Conservation (phyloP, 2,329 filamentous ascomycete species). For the Chaetomium olivaceum region DNA sequence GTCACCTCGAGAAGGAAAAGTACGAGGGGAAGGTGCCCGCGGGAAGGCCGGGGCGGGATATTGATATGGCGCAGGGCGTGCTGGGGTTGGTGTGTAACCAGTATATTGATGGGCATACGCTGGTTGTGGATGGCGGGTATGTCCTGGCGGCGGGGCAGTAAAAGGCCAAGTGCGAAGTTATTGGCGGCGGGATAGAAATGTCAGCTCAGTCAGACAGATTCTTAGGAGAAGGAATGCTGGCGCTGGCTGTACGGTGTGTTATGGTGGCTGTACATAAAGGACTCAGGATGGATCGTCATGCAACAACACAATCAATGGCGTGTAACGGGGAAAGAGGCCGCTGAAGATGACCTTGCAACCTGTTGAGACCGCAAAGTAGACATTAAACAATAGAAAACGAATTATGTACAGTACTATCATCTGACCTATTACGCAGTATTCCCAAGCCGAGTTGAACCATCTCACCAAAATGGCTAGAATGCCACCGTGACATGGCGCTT, state of each 20-base stretch:
- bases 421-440: background rate
- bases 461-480: background rate
- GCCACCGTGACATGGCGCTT: background rate
- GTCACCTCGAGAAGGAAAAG: slow-evolving; percentile 56
- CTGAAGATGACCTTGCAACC: background rate
- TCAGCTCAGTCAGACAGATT: background rate
- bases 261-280: too few relatives aligned
- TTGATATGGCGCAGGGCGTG: slow-evolving; percentile 59
- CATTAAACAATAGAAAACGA: background rate
- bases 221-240: background rate
- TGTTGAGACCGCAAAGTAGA: background rate
- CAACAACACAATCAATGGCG: too few relatives aligned
- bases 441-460: background rate
- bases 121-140: slow-evolving; percentile 57
- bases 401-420: background rate
- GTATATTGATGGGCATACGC: slow-evolving; percentile 43
- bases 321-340: background rate
- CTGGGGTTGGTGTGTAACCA: slow-evolving; percentile 51
- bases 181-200: background rate
- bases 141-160: slow-evolving; percentile 41
- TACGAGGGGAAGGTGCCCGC: slow-evolving; percentile 57
- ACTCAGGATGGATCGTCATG: too few relatives aligned
- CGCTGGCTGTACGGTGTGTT: background rate
- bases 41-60: slow-evolving; percentile 54
- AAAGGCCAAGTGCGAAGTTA: background rate